Conservation (phyloP, 2,329 filamentous ascomycete species). For the Colletotrichum australisinense region DNA sequence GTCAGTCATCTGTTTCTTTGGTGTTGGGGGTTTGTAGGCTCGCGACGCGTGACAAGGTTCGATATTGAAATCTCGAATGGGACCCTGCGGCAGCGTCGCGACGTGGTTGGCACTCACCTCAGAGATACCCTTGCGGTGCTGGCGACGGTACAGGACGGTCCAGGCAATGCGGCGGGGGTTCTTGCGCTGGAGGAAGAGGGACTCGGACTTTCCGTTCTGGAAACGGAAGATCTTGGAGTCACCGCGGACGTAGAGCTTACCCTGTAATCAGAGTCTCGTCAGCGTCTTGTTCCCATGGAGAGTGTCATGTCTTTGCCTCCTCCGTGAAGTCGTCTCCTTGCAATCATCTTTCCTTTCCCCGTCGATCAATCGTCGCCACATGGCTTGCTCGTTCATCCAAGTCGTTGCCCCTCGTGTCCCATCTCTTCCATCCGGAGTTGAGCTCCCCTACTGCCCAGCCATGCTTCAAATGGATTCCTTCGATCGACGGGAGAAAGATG, state of each 20-base stretch:
- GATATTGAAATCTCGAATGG: not conserved
- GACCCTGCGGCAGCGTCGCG: not conserved
- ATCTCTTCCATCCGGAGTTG: not conserved
- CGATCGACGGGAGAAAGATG: conserved; percentile 14
- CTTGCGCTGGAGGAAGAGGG: conserved; percentile 99
- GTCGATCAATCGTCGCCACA: conserved; percentile 1
- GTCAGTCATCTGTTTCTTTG: conserved; percentile 48
- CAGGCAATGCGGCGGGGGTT: conserved; percentile 99
- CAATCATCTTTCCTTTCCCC: not conserved
- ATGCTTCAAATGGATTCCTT: conserved; percentile 4
- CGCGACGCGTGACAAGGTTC: not conserved
- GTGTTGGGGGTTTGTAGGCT: not conserved
- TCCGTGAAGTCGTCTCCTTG: not conserved
- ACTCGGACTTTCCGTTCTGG: conserved; percentile 99
- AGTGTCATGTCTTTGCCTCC: conserved; percentile 10
- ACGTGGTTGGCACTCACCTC: conserved; percentile 78
- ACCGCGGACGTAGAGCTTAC: conserved; percentile 99
- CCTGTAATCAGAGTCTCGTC: conserved; percentile 66
- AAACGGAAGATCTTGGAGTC: conserved; percentile 99
- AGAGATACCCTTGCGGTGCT: conserved; percentile 99
- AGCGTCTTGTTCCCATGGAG: conserved; percentile 36
- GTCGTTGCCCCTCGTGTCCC: not conserved
- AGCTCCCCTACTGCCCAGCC: not conserved
- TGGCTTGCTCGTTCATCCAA: not conserved
- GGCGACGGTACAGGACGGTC: conserved; percentile 97